A percentile compares a stretch with the other conserved stretches of the same genome.
Evolutionary conservation across 2,329 filamentous ascomycete genomes (phyloP).

Genomic region (Talaromyces sp.): DNA sequence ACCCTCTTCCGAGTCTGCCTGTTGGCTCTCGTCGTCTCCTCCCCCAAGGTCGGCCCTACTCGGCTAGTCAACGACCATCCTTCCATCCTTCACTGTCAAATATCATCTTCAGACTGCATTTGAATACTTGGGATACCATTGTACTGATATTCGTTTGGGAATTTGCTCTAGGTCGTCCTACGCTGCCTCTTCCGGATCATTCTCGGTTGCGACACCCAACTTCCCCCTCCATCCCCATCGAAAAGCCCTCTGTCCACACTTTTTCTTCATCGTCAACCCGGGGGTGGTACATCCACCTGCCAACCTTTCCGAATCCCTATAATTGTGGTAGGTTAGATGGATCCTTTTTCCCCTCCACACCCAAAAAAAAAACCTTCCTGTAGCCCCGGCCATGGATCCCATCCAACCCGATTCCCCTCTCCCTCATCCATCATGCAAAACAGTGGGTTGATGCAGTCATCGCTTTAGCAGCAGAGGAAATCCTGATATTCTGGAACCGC

Average conservation of each 20-base stretch:
- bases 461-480: constrained; percentile 34
- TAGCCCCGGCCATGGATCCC: constrained; percentile 30
- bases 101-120: constrained; percentile 23
- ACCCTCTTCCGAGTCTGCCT: constrained; percentile 36
- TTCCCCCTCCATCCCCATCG: constrained; percentile 36
- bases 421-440: constrained; percentile 27
- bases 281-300: constrained; percentile 35
- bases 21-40: constrained; percentile 29
- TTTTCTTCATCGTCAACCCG: constrained; percentile 33
- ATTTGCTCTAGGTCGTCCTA: constrained; percentile 30
- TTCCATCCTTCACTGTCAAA: constrained; percentile 15
- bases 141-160: constrained; percentile 28
- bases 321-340: constrained; percentile 43
- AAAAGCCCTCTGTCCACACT: constrained; percentile 25
- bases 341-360: constrained; percentile 31
- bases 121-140: constrained; percentile 17
- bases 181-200: constrained; percentile 34
- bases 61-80: constrained; percentile 27
- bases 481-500: constrained; percentile 30
- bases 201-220: constrained; percentile 41
- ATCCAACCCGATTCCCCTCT: constrained; percentile 17
- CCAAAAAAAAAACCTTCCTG: constrained; percentile 19
- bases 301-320: constrained; percentile 28
- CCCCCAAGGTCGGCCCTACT: constrained; percentile 35
- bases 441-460: constrained; percentile 39